phyloP scores from a whole-genome alignment of 352 stramenopile species.

The Phytophthora agathidicida region DNA sequence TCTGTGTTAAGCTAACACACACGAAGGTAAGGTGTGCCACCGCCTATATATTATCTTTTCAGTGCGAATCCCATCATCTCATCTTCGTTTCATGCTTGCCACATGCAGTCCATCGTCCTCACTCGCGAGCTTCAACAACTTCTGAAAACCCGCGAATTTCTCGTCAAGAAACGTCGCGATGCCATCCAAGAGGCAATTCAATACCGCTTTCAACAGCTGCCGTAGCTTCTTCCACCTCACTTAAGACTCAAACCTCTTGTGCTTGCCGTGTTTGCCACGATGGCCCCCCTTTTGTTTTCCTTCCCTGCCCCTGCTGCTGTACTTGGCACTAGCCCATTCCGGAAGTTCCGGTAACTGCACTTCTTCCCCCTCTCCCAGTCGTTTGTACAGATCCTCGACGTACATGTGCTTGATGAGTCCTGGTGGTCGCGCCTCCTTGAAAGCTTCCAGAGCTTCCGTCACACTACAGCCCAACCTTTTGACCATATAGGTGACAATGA shows the following conservation, averaged over 20 bases:
- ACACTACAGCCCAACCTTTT: constrained; percentile 48
- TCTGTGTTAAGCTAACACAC: constrained; percentile 52
- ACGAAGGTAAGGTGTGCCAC: constrained; percentile 46
- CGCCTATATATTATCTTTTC: constrained; percentile 9
- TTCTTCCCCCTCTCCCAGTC: constrained; percentile 44
- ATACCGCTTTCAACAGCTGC: constrained; percentile 32
- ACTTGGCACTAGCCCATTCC: constrained; percentile 71
- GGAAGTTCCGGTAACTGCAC: constrained; percentile 63
- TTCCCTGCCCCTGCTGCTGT: constrained; percentile 40
- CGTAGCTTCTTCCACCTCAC: constrained; percentile 9
- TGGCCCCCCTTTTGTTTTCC: not conserved
- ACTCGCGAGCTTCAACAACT: constrained; percentile 55
- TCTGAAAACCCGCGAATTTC: constrained; percentile 36
- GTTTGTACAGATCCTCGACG: constrained; percentile 71
- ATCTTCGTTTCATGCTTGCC: constrained; percentile 4
- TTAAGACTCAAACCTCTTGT: constrained; percentile 7
- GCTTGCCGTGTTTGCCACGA: not conserved
- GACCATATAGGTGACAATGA: constrained; percentile 82
- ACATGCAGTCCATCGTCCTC: constrained; percentile 57
- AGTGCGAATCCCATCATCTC: not conserved
- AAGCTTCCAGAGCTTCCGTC: constrained; percentile 68
- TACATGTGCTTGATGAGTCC: constrained; percentile 89
- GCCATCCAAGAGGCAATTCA: constrained; percentile 47
- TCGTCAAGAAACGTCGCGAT: constrained; percentile 46
- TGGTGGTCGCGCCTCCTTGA: constrained; percentile 60